phyloP scores from a whole-genome alignment of 495 filamentous ascomycete genomes.

The Aspergillus avenaceus region DNA sequence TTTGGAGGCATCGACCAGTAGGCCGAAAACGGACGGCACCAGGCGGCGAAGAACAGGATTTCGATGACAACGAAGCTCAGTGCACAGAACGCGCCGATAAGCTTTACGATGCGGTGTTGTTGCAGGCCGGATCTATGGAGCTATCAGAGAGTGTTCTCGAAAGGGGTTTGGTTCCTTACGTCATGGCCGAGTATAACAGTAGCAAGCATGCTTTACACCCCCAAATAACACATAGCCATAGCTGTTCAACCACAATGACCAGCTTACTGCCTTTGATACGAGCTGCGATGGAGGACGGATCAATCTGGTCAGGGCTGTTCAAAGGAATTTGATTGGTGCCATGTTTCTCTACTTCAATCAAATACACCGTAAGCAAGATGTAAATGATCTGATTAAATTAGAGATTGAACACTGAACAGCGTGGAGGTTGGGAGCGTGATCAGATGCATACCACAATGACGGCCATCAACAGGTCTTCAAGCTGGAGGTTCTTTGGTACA shows the following conservation, averaged over 20 bases:
- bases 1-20: constrained; percentile 45
- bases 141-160: background rate
- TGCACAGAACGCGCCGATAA: constrained; percentile 45
- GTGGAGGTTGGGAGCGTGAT: background rate
- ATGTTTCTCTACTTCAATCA: constrained; percentile 49
- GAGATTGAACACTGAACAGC: background rate
- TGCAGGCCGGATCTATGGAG: constrained; percentile 13
- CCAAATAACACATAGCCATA: constrained; percentile 44
- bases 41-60: constrained; percentile 52
- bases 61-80: constrained; percentile 50
- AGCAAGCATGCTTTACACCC: constrained; percentile 50
- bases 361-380: constrained; percentile 46
- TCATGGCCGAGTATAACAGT: constrained; percentile 50
- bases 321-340: constrained; percentile 53
- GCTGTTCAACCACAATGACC: constrained; percentile 38
- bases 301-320: constrained; percentile 37
- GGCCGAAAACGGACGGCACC: constrained; percentile 52
- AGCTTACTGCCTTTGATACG: constrained; percentile 51
- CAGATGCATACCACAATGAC: constrained; percentile 36
- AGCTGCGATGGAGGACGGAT: constrained; percentile 37
- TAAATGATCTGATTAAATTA: constrained; percentile 10
- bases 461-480: constrained; percentile 54
- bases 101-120: constrained; percentile 46
- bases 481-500: constrained; percentile 39
- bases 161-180: constrained; percentile 25